Conservation (phyloP, 202 grass and related monocot species). For the Tripidium arundinaceum region DNA sequence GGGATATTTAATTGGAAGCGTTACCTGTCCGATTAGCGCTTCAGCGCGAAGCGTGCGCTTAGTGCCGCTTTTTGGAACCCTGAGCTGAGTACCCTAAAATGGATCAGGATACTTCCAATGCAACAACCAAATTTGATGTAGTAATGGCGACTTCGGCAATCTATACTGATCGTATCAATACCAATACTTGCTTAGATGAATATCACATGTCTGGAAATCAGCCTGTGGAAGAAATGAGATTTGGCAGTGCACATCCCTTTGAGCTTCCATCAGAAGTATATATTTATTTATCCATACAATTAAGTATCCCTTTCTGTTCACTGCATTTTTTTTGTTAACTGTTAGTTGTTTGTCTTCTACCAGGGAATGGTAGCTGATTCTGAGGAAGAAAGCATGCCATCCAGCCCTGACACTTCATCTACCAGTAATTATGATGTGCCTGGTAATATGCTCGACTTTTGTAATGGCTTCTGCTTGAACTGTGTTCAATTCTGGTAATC, state of each 20-base stretch:
- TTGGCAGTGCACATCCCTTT: slow-evolving; percentile 22
- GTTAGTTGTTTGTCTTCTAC: slow-evolving; percentile 26
- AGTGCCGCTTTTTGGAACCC: no score
- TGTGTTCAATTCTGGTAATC: slow-evolving; percentile 17
- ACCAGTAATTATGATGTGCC: slow-evolving; percentile 47
- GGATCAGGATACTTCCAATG: slow-evolving; percentile 39
- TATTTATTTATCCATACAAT: slow-evolving; percentile 16
- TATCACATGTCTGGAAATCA: slow-evolving; percentile 37
- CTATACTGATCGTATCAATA: slow-evolving; percentile 38
- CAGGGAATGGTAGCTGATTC: slow-evolving; percentile 53
- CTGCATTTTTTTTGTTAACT: slow-evolving; percentile 6
- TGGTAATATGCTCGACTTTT: slow-evolving; percentile 41
- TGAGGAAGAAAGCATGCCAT: slow-evolving; percentile 58
- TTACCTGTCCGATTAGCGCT: no score
- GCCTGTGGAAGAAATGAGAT: slow-evolving; percentile 24
- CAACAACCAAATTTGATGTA: slow-evolving; percentile 46
- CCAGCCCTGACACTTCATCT: slow-evolving; percentile 53
- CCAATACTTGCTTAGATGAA: slow-evolving; percentile 37
- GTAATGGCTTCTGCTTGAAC: slow-evolving; percentile 21
- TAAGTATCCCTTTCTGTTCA: slow-evolving; percentile 11
- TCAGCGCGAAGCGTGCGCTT: no score
- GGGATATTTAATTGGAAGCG: no score
- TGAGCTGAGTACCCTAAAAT: slow-evolving; percentile 45
- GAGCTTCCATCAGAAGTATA: slow-evolving; percentile 37
- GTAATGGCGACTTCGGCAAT: slow-evolving; percentile 39